These are phyloP conservation scores for Neopestalotiopsis sp. DNA, from an alignment of 2,329 filamentous ascomycete genomes.

Conservation along the genomic window DNA sequence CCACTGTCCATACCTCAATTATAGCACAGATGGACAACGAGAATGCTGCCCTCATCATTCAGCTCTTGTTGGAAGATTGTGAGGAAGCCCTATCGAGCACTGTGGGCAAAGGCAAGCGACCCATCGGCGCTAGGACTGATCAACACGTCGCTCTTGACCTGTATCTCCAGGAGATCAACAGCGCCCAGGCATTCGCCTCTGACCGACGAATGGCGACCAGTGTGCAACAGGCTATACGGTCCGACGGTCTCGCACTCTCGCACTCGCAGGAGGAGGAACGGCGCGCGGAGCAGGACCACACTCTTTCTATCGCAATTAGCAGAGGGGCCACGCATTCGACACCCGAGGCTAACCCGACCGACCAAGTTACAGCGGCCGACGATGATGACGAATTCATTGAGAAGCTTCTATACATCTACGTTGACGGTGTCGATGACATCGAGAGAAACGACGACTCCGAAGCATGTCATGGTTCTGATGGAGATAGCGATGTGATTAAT, in stretches of 20 bases:
- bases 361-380: neutral
- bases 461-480: neutral
- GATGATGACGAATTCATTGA: conserved; percentile 23
- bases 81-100: neutral
- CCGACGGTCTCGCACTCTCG: conserved; percentile 24
- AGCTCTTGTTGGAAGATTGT: neutral
- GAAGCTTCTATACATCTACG: conserved; percentile 23
- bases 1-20: neutral
- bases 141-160: conserved; percentile 27
- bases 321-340: neutral
- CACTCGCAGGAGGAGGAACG: conserved; percentile 24
- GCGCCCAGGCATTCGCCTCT: conserved; percentile 19
- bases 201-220: conserved; percentile 31
- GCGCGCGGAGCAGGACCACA: conserved; percentile 22
- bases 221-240: conserved; percentile 26
- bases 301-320: conserved; percentile 18
- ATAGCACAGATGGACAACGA: neutral
- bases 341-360: neutral
- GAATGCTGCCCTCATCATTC: neutral
- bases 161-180: conserved; percentile 25
- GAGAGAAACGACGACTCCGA: neutral
- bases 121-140: conserved; percentile 24
- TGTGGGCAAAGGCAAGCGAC: conserved; percentile 28
- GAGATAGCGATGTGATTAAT: neutral
- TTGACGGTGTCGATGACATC: conserved; percentile 19